phyloP scores from a whole-genome alignment of 768 basidiomycete species.

The Tricholoma bakamatsutake region DNA sequence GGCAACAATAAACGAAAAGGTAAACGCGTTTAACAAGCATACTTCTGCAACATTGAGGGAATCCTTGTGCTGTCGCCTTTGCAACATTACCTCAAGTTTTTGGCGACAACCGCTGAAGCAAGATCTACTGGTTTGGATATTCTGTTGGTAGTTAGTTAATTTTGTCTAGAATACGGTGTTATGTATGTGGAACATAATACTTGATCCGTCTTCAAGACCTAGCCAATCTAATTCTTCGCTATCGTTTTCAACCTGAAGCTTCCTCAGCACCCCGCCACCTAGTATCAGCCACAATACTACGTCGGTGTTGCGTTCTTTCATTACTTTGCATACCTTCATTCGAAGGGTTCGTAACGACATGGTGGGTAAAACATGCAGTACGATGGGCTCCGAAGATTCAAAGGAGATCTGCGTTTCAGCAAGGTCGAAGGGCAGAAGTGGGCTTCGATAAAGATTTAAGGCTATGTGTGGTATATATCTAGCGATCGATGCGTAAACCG shows the following conservation, averaged over 20 bases:
- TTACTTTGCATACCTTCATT: slow-evolving; percentile 53
- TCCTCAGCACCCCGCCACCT: slow-evolving; percentile 39
- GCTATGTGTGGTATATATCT: slow-evolving; percentile 2
- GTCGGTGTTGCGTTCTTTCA: slow-evolving; percentile 27
- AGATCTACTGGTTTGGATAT: neutral
- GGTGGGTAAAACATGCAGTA: slow-evolving; percentile 56
- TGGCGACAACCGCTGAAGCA: neutral
- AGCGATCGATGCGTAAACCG: neutral
- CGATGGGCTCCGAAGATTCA: slow-evolving; percentile 21
- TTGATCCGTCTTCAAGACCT: slow-evolving; percentile 56
- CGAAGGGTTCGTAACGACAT: slow-evolving; percentile 65
- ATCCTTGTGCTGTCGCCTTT: neutral
- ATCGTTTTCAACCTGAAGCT: slow-evolving; percentile 44
- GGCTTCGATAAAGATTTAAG: slow-evolving; percentile 8
- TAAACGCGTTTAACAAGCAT: neutral
- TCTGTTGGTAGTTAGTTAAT: neutral
- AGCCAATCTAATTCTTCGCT: slow-evolving; percentile 60
- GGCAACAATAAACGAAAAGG: neutral
- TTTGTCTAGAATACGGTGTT: slow-evolving; percentile 9
- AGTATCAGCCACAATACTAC: slow-evolving; percentile 53
- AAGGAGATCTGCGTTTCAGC: neutral
- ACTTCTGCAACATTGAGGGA: neutral
- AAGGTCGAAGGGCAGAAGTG: slow-evolving; percentile 2
- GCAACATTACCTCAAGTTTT: neutral
- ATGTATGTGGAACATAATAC: slow-evolving; percentile 28